A percentile compares a stretch with the other conserved stretches of the same genome.
Conservation (phyloP, 2,329 filamentous ascomycete species). For the Spiromastix sp. region DNA sequence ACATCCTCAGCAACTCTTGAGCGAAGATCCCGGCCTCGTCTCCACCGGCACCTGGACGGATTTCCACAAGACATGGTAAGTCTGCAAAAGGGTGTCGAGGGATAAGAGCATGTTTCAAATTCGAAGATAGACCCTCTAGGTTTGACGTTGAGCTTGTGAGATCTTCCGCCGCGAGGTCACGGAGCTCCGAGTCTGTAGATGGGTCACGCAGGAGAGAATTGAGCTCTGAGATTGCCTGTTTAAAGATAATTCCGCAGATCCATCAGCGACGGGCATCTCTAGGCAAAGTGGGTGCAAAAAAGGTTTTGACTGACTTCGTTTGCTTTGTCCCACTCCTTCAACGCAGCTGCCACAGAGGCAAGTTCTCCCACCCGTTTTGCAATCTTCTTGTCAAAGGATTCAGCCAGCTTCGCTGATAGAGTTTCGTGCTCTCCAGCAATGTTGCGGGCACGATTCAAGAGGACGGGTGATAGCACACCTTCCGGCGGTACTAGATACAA, state of each 20-base stretch:
- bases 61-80: conserved; percentile 82
- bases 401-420: conserved; percentile 42
- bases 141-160: conserved; percentile 53
- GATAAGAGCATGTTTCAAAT: conserved; percentile 66
- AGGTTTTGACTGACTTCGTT: conserved; percentile 42
- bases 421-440: conserved; percentile 45
- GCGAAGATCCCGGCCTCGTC: conserved; percentile 88
- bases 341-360: conserved; percentile 39
- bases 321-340: conserved; percentile 49
- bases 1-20: conserved; percentile 82
- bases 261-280: no score
- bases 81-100: conserved; percentile 83
- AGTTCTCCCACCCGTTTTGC: conserved; percentile 51
- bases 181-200: conserved; percentile 48
- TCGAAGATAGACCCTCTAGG: conserved; percentile 53
- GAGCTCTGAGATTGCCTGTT: conserved; percentile 55
- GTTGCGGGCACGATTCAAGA: conserved; percentile 46
- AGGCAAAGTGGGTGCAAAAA: no score
- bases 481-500: conserved; percentile 2
- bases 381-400: conserved; percentile 44
- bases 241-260: no score
- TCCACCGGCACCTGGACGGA: conserved; percentile 83
- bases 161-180: conserved; percentile 55
- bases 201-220: conserved; percentile 63
- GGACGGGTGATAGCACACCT: conserved; percentile 39